Percentiles rank a stretch among this genome's conserved stretches.
These are phyloP conservation scores for Spathaspora sp. DNA, from an alignment of 1,139 yeast species.

Conservation along the genomic window DNA sequence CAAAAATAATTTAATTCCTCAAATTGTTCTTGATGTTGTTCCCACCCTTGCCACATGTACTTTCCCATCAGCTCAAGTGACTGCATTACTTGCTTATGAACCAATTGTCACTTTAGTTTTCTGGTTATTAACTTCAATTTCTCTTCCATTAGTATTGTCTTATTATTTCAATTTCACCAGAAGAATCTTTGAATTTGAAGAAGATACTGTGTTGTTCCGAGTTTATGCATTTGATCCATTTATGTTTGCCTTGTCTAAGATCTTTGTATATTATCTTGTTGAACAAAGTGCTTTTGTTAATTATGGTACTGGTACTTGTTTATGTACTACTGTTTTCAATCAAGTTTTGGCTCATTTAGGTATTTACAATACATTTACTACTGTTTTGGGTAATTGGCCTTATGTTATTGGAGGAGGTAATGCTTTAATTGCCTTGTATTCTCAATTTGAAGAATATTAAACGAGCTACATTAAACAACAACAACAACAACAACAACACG, in stretches of 20 bases:
- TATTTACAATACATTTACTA: constrained; percentile 32
- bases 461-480: too few relatives aligned
- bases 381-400: constrained; percentile 49
- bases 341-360: constrained; percentile 39
- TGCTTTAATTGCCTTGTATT: constrained; percentile 50
- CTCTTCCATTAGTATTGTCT: constrained; percentile 46
- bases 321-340: constrained; percentile 37
- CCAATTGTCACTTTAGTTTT: constrained; percentile 32
- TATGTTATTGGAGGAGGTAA: constrained; percentile 49
- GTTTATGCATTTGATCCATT: constrained; percentile 55
- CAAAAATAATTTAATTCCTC: constrained; percentile 40
- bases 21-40: constrained; percentile 34
- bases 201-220: constrained; percentile 38
- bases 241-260: constrained; percentile 52
- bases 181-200: constrained; percentile 40
- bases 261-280: constrained; percentile 46
- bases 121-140: constrained; percentile 44
- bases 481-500: too few relatives aligned
- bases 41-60: constrained; percentile 26
- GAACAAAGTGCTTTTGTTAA: constrained; percentile 31
- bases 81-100: constrained; percentile 29
- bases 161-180: constrained; percentile 56
- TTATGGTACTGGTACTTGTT: constrained; percentile 27
- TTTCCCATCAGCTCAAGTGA: constrained; percentile 36
- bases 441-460: constrained; percentile 45